phyloP scores from a whole-genome alignment of 2,329 filamentous ascomycete species.

The Aureobasidium sp. region DNA sequence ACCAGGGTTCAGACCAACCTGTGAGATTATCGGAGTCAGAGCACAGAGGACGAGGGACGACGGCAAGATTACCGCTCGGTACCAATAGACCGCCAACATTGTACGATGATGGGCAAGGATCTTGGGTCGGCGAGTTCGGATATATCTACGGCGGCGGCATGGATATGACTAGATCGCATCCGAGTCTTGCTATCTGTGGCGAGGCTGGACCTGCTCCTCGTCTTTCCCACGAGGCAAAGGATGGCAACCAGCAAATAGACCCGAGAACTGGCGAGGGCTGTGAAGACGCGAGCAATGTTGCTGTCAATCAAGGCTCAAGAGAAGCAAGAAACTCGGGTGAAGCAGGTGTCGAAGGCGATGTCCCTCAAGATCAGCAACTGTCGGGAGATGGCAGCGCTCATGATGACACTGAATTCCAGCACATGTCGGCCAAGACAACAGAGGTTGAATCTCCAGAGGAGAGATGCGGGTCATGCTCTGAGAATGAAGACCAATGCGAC shows the following conservation, averaged over 20 bases:
- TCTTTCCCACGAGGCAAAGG: background rate
- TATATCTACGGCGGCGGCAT: background rate
- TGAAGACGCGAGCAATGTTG: too few species aligned
- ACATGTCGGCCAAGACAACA: too few species aligned
- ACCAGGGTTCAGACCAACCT: background rate
- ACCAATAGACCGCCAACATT: background rate
- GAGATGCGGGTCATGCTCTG: background rate
- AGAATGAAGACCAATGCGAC: background rate
- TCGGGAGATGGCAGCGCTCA: background rate
- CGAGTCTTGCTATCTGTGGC: background rate
- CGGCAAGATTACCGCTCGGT: background rate
- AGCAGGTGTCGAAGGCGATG: background rate
- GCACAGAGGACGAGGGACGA: background rate
- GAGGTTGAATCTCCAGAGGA: background rate
- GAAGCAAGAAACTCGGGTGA: background rate
- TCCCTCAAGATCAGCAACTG: background rate
- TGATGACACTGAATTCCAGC: background rate
- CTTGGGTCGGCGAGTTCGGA: background rate
- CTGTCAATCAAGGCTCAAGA: background rate
- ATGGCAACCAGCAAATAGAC: background rate
- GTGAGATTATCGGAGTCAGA: background rate
- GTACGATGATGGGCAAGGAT: background rate
- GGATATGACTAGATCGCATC: background rate
- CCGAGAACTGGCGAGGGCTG: background rate
- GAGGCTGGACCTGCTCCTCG: background rate